These are phyloP conservation scores for Opeltia flavorubescens DNA, from an alignment of 495 filamentous ascomycete species.

Conservation along the genomic window DNA sequence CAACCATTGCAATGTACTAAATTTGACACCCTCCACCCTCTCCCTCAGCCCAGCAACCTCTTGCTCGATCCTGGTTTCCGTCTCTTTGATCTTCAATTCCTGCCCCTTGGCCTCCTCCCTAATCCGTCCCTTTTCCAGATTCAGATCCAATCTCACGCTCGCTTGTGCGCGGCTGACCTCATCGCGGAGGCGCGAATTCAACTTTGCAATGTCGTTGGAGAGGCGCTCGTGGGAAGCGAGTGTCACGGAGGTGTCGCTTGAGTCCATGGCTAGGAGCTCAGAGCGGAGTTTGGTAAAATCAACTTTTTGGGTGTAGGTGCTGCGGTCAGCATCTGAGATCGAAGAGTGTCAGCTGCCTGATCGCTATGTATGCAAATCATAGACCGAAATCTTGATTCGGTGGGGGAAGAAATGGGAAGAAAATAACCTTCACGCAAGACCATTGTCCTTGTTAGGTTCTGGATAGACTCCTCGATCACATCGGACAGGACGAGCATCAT, in stretches of 20 bases:
- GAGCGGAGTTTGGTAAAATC: conserved; percentile 98
- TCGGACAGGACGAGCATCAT: conserved; percentile 97
- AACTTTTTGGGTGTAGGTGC: conserved; percentile 95
- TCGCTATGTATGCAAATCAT: background rate
- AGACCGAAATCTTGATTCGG: no score
- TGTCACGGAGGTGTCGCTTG: conserved; percentile 75
- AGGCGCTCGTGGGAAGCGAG: conserved; percentile 83
- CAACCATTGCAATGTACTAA: conserved; percentile 93
- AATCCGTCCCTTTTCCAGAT: conserved; percentile 93
- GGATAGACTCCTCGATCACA: conserved; percentile 95
- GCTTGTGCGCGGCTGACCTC: conserved; percentile 91
- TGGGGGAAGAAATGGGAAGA: background rate
- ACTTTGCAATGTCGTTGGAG: conserved; percentile 84
- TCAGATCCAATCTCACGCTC: conserved; percentile 78
- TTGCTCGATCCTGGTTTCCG: conserved; percentile 95
- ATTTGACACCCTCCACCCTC: conserved; percentile 92
- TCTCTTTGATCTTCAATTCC: conserved; percentile 97
- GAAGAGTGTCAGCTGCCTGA: background rate
- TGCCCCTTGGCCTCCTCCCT: conserved; percentile 93
- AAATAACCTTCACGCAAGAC: conserved; percentile 72
- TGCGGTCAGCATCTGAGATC: conserved; percentile 36
- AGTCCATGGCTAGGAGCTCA: conserved; percentile 81
- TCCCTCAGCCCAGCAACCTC: conserved; percentile 85
- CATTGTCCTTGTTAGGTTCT: conserved; percentile 97
- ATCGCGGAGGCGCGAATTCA: conserved; percentile 76